Conservation (phyloP, 2,329 filamentous ascomycete genomes). For the Diaporthe amygdali region DNA sequence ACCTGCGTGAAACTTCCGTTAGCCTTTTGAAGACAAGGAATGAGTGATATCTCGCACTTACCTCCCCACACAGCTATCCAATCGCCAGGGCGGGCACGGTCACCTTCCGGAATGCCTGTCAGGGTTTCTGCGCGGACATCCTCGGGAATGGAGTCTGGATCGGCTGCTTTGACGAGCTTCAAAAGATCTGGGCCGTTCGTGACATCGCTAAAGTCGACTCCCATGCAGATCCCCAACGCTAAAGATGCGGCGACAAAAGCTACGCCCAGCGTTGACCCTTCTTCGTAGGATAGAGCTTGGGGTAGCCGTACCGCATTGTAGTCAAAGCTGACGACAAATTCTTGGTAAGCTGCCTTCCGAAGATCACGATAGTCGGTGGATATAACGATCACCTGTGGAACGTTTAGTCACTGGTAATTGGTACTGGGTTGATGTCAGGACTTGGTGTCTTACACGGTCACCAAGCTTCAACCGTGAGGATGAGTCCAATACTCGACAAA, state of each 20-base stretch:
- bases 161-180: slow-evolving; percentile 51
- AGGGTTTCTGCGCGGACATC: slow-evolving; percentile 71
- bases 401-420: neutral
- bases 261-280: slow-evolving; percentile 70
- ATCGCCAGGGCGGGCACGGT: slow-evolving; percentile 65
- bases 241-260: slow-evolving; percentile 74
- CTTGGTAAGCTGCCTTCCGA: slow-evolving; percentile 74
- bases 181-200: slow-evolving; percentile 64
- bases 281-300: slow-evolving; percentile 52
- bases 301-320: slow-evolving; percentile 71
- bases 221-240: slow-evolving; percentile 72
- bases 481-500: slow-evolving; percentile 52
- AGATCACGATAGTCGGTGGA: slow-evolving; percentile 78
- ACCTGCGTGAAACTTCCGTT: slow-evolving; percentile 37
- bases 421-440: neutral
- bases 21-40: neutral
- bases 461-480: slow-evolving; percentile 58
- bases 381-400: slow-evolving; percentile 60
- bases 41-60: slow-evolving; percentile 32
- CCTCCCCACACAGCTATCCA: slow-evolving; percentile 80
- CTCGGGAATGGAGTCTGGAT: slow-evolving; percentile 54
- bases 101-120: slow-evolving; percentile 52
- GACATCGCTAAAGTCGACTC: slow-evolving; percentile 64
- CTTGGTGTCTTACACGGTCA: slow-evolving; percentile 50
- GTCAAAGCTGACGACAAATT: slow-evolving; percentile 69